Percentiles rank a stretch among this genome's conserved stretches.
These are phyloP conservation scores for Chrysoporthe puriensis DNA, from an alignment of 2,329 filamentous ascomycete genomes.

Conservation along the genomic window DNA sequence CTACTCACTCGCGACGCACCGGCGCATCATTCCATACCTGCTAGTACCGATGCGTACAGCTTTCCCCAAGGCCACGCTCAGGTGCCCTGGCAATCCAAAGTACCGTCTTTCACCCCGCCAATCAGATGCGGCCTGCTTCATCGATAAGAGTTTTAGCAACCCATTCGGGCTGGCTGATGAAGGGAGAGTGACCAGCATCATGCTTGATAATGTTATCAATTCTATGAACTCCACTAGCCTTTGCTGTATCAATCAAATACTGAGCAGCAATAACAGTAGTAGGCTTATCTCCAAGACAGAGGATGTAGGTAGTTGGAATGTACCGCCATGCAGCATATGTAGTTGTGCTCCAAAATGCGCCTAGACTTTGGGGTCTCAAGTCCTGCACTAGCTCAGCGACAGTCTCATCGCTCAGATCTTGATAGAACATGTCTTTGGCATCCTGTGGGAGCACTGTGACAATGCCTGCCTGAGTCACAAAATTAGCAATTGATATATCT, in stretches of 20 bases:
- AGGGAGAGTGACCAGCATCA: background rate
- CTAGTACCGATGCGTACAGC: too few species aligned
- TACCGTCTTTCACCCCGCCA: too few species aligned
- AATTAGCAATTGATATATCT: too few species aligned
- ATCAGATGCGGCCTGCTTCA: background rate
- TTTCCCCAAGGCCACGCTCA: too few species aligned
- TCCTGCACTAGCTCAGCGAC: conserved; percentile 30
- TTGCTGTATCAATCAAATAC: conserved; percentile 6
- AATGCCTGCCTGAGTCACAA: conserved; percentile 28
- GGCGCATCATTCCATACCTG: too few species aligned
- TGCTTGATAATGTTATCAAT: background rate
- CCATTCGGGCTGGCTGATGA: background rate
- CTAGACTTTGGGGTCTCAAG: conserved; percentile 33
- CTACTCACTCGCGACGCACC: too few species aligned
- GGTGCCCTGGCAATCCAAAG: too few species aligned
- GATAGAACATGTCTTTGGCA: conserved; percentile 34
- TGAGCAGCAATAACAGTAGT: background rate
- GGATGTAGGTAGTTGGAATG: conserved; percentile 1
- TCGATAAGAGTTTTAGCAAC: conserved; percentile 27
- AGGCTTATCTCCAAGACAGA: conserved; percentile 7
- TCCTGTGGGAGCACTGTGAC: conserved; percentile 31
- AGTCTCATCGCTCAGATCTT: conserved; percentile 32
- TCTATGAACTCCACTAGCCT: conserved; percentile 1
- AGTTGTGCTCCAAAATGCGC: conserved; percentile 32
- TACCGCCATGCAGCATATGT: conserved; percentile 33